phyloP scores from a whole-genome alignment of 225 moss, liverwort and hornwort species.

The Asterella californica region DNA sequence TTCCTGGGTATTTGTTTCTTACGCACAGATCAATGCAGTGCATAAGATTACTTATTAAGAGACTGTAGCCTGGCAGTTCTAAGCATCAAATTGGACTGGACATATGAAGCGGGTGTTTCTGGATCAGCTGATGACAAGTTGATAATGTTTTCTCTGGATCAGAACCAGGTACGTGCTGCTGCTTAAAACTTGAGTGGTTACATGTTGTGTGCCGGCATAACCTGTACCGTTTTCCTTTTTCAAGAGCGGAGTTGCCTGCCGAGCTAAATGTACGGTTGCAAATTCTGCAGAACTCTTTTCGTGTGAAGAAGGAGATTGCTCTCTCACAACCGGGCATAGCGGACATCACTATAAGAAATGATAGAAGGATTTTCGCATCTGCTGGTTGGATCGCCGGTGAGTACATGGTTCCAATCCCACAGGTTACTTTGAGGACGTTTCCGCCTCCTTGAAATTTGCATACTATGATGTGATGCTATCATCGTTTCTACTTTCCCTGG shows the following conservation, averaged over 20 bases:
- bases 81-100: conserved; percentile 57
- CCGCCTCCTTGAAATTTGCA: background rate
- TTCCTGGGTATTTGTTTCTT: no score
- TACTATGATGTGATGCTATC: no score
- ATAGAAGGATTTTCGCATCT: conserved; percentile 77
- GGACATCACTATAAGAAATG: conserved; percentile 67
- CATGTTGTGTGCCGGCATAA: background rate
- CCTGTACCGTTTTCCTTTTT: background rate
- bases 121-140: conserved; percentile 82
- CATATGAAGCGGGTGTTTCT: conserved; percentile 61
- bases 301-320: conserved; percentile 52
- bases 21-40: background rate
- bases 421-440: background rate
- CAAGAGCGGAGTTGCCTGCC: background rate
- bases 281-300: conserved; percentile 47
- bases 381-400: conserved; percentile 92
- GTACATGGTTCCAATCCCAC: background rate
- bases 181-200: background rate
- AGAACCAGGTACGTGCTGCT: conserved; percentile 38
- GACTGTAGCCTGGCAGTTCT: conserved; percentile 53
- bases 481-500: background rate
- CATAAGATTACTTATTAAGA: no score
- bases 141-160: conserved; percentile 64
- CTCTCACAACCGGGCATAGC: conserved; percentile 74
- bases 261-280: background rate